Evolutionary conservation across 108 stramenopile genomes (phyloP).

Genomic region (Schizochytrium sp.): DNA sequence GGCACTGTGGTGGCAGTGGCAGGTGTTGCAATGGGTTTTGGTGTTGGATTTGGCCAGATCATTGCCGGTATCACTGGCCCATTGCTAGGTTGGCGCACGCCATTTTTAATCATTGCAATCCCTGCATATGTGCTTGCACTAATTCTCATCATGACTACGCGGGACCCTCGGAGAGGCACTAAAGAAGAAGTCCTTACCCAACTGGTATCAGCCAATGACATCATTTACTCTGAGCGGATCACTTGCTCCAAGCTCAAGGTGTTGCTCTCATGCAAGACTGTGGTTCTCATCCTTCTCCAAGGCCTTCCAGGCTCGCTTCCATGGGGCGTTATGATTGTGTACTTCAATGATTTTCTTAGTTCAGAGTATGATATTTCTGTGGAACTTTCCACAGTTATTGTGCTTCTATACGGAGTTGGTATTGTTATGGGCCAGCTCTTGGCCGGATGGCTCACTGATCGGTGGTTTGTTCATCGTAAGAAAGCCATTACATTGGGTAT

Average conservation of each 20-base stretch:
- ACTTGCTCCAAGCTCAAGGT: constrained; percentile 39
- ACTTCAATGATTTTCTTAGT: constrained; percentile 55
- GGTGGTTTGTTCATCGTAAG: neutral
- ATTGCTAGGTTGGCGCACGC: constrained; percentile 4
- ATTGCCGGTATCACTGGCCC: constrained; percentile 36
- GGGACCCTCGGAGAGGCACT: neutral
- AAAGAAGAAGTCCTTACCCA: constrained; percentile 33
- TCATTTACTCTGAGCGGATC: constrained; percentile 33
- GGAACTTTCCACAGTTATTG: constrained; percentile 6
- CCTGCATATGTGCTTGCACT: constrained; percentile 8
- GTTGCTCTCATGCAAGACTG: neutral
- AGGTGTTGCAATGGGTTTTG: constrained; percentile 39
- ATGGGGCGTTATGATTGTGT: constrained; percentile 55
- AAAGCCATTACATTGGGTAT: neutral
- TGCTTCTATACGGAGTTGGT: constrained; percentile 22
- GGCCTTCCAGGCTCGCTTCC: constrained; percentile 41
- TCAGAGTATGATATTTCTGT: constrained; percentile 11
- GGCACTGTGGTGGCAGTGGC: constrained; percentile 36
- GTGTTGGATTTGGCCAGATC: constrained; percentile 42
- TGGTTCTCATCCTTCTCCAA: neutral
- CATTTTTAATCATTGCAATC: neutral
- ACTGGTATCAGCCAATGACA: neutral
- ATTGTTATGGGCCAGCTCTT: constrained; percentile 14
- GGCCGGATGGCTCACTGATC: constrained; percentile 8
- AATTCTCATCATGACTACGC: neutral